Percentiles rank a stretch among this genome's conserved stretches.
phyloP scores from a whole-genome alignment of 2,329 filamentous ascomycete species.

The Falciphora oryzae region DNA sequence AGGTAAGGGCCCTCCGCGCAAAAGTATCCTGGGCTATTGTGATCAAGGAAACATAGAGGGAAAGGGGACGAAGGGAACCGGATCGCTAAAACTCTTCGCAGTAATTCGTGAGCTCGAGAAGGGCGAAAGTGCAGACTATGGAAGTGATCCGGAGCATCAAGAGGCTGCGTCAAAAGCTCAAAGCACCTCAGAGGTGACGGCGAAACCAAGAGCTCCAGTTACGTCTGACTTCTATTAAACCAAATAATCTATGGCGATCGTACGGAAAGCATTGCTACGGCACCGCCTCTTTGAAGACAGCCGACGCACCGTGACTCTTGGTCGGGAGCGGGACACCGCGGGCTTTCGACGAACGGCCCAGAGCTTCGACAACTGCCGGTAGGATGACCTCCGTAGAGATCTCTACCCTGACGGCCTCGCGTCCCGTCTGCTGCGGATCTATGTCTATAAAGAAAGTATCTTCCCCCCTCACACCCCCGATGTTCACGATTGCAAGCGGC shows the following conservation, averaged over 20 bases:
- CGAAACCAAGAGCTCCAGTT: slow-evolving; percentile 17
- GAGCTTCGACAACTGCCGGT: slow-evolving; percentile 46
- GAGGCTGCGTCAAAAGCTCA: background rate
- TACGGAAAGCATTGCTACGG: slow-evolving; percentile 31
- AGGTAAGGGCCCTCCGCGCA: slow-evolving; percentile 36
- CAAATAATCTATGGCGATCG: slow-evolving; percentile 15
- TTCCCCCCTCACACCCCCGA: slow-evolving; percentile 78
- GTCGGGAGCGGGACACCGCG: slow-evolving; percentile 11
- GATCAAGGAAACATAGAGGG: background rate
- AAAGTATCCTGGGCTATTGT: no score
- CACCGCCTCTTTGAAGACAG: slow-evolving; percentile 54
- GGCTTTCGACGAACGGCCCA: background rate
- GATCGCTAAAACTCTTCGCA: background rate
- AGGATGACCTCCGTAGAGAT: slow-evolving; percentile 52
- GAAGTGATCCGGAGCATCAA: background rate
- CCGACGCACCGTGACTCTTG: slow-evolving; percentile 22
- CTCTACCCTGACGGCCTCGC: slow-evolving; percentile 50
- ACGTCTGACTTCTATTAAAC: slow-evolving; percentile 15
- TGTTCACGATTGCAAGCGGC: slow-evolving; percentile 81
- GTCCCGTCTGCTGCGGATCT: slow-evolving; percentile 43
- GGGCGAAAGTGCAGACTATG: background rate
- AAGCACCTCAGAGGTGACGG: slow-evolving; percentile 14
- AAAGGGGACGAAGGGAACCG: background rate
- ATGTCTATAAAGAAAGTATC: slow-evolving; percentile 61
- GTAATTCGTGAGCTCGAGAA: background rate